Conservation (phyloP, 352 stramenopile genomes). For the Globisporangium megalacanthum region DNA sequence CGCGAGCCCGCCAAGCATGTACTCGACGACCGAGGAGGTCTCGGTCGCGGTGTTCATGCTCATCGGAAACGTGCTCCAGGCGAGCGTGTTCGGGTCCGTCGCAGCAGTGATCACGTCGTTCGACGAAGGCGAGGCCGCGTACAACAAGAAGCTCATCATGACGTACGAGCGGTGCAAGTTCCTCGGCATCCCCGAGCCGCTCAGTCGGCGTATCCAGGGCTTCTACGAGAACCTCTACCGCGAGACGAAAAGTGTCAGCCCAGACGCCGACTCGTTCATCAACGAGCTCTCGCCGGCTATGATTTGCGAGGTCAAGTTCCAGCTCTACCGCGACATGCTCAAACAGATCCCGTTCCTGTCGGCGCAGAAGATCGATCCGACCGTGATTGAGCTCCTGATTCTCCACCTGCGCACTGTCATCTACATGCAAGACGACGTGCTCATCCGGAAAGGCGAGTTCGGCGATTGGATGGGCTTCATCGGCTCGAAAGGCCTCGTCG, state of each 20-base stretch:
- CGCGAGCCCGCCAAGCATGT: slow-evolving; percentile 53
- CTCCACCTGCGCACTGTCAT: slow-evolving; percentile 63
- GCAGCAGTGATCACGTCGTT: slow-evolving; percentile 62
- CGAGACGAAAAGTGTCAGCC: slow-evolving; percentile 57
- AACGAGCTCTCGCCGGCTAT: slow-evolving; percentile 65
- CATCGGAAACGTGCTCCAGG: slow-evolving; percentile 60
- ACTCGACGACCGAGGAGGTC: slow-evolving; percentile 37
- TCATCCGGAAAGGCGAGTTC: slow-evolving; percentile 76
- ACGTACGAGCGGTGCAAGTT: slow-evolving; percentile 63
- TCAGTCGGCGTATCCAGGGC: slow-evolving; percentile 44
- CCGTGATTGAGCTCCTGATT: slow-evolving; percentile 77
- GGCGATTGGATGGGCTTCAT: slow-evolving; percentile 85
- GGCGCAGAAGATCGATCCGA: slow-evolving; percentile 47
- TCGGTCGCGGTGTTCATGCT: slow-evolving; percentile 70
- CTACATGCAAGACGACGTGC: slow-evolving; percentile 78
- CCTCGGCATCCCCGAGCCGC: slow-evolving; percentile 47
- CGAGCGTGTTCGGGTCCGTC: slow-evolving; percentile 63
- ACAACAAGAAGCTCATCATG: slow-evolving; percentile 67
- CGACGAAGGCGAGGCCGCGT: slow-evolving; percentile 55
- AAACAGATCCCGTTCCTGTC: slow-evolving; percentile 77
- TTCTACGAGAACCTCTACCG: slow-evolving; percentile 72
- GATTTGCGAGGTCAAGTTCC: slow-evolving; percentile 75
- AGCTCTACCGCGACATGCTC: slow-evolving; percentile 74
- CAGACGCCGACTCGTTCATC: slow-evolving; percentile 67
- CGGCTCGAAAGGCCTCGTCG: slow-evolving; percentile 59